phyloP scores from a whole-genome alignment of 805 yeast species.

The Wickerhamomyces sydowiorum region DNA sequence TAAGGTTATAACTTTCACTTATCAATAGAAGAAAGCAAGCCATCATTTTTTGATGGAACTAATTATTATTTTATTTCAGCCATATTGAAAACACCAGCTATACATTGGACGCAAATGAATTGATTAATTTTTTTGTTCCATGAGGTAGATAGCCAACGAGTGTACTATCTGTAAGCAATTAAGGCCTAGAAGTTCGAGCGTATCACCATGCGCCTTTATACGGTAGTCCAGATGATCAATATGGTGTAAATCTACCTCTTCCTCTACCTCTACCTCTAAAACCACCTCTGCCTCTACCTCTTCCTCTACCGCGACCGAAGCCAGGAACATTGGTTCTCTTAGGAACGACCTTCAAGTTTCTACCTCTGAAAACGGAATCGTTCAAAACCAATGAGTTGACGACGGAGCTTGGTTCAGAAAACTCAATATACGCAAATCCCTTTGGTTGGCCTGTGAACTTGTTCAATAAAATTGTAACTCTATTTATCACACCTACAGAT shows the following conservation, averaged over 20 bases:
- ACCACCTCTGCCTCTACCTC: slow-evolving; percentile 45
- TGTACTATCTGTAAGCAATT: too few species aligned
- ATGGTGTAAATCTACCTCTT: slow-evolving; percentile 41
- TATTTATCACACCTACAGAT: slow-evolving; percentile 63
- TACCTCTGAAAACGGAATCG: slow-evolving; percentile 60
- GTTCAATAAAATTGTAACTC: slow-evolving; percentile 74
- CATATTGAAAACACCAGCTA: too few species aligned
- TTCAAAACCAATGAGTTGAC: slow-evolving; percentile 59
- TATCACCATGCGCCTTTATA: too few species aligned
- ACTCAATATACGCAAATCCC: slow-evolving; percentile 86
- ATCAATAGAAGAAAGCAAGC: too few species aligned
- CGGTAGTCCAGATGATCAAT: too few species aligned
- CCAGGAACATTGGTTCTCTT: slow-evolving; percentile 85
- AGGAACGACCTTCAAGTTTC: slow-evolving; percentile 66
- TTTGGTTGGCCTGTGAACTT: slow-evolving; percentile 75
- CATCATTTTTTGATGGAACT: too few species aligned
- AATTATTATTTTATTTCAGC: too few species aligned
- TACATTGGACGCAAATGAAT: too few species aligned
- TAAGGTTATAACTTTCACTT: too few species aligned
- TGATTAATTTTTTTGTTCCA: too few species aligned
- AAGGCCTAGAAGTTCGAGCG: too few species aligned
- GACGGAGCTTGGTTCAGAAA: slow-evolving; percentile 61
- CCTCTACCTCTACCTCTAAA: slow-evolving; percentile 25
- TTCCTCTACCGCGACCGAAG: slow-evolving; percentile 39
- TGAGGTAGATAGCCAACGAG: too few species aligned